phyloP scores from a whole-genome alignment of 106 monocot genomes.

The Acorus calamus region DNA sequence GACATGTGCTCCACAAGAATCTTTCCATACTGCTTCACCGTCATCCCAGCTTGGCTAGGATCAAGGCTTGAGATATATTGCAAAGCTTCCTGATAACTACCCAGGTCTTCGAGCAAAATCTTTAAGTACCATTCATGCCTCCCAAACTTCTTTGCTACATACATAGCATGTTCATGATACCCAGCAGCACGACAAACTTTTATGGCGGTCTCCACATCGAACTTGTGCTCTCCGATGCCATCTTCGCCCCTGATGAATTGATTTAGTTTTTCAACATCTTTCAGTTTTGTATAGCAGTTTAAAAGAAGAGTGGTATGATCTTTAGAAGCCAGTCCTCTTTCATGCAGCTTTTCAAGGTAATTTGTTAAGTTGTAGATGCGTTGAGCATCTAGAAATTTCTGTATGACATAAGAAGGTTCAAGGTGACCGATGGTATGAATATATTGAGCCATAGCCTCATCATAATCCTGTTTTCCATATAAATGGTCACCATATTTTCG shows the following conservation, averaged over 20 bases:
- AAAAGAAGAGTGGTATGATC: constrained; percentile 94
- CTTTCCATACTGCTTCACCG: constrained; percentile 91
- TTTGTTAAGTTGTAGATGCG: constrained; percentile 88
- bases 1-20: constrained; percentile 85
- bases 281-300: constrained; percentile 97
- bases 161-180: constrained; percentile 97
- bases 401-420: constrained; percentile 98
- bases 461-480: constrained; percentile 87
- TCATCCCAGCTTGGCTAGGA: constrained; percentile 75
- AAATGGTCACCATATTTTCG: constrained; percentile 95
- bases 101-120: constrained; percentile 94
- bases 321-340: constrained; percentile 77
- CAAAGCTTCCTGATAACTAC: constrained; percentile 71
- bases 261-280: constrained; percentile 92
- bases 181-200: constrained; percentile 93
- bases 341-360: constrained; percentile 89
- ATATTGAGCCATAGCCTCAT: constrained; percentile 94
- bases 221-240: constrained; percentile 61
- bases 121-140: constrained; percentile 93
- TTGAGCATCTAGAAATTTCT: constrained; percentile 96
- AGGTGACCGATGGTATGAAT: constrained; percentile 90
- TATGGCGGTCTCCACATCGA: constrained; percentile 99
- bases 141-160: constrained; percentile 84
- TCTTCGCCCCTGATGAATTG: constrained; percentile 93
- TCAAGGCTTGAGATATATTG: constrained; percentile 81